Base-by-base conservation (phyloP, 257 asterid species). In the Verbena officinalis region DNA sequence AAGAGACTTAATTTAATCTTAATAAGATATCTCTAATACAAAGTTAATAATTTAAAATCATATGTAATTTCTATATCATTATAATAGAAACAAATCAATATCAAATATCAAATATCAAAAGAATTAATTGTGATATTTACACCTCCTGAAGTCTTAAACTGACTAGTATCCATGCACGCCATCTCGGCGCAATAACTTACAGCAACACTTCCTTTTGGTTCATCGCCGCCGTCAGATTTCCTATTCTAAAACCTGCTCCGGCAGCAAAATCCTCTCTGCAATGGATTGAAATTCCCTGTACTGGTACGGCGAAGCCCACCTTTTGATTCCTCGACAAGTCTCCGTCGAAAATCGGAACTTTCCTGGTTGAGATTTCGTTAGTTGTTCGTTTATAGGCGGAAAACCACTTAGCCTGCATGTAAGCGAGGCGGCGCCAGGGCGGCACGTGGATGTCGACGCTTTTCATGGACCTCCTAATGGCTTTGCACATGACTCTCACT, bases 391-490 rank as follows among this genome's bases (percentile, higher is more conserved):
- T 86, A 21, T 76, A 77, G 1, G 85, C 55, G 9, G 79, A 76
- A 9, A 84, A 75, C 97, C 97, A 89, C 68, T 84, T 89, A n/a
- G 86, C 68, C 44, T 86, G 83, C 84, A 76, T 55, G 80, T 82
- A 82, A 10, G 67, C 51, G 3, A 30, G 73, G 64, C 89, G 78
- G 60, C 97, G 85, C 95, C 97, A 89, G 1, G 97, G 95, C 11
- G 97, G 86, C 56, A 87, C 73, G 34, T 52, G 55, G 24, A 89
- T 73, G 22, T 68, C 79, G 17, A 50, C 70, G 4, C 62, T 75
- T 16, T 68, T 77, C 95, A 89, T 81, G 8, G 94, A 87, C 62
- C 65, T 83, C 58, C 72, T 80, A 0, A 84, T 77, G 0, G 88
- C 84, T 1, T 16, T 53, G 72, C 84, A 77, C 95, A 84, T 89